Conservation (phyloP, 2,329 filamentous ascomycete genomes). For the Aspergillus ustus region DNA sequence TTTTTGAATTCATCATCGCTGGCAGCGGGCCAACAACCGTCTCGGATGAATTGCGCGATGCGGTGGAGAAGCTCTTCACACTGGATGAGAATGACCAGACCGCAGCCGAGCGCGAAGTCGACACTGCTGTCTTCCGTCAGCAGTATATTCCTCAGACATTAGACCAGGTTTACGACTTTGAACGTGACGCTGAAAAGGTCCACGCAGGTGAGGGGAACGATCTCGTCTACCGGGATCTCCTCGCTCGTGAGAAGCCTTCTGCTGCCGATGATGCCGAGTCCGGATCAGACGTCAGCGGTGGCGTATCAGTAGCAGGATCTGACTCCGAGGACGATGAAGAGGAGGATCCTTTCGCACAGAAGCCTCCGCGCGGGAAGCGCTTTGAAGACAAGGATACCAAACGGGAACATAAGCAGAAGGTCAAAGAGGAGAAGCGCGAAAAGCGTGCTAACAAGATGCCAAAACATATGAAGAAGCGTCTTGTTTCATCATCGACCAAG, state of each 20-base stretch:
- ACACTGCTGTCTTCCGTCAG: slow-evolving; percentile 91
- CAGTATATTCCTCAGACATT: slow-evolving; percentile 96
- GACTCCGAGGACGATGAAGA: slow-evolving; percentile 53
- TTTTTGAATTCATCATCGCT: slow-evolving; percentile 81
- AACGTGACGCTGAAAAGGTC: slow-evolving; percentile 82
- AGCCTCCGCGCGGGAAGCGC: slow-evolving; percentile 75
- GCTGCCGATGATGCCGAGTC: slow-evolving; percentile 40
- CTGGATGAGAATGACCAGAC: slow-evolving; percentile 52
- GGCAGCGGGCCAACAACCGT: slow-evolving; percentile 53
- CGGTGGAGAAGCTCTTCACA: slow-evolving; percentile 70
- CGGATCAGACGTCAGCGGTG: slow-evolving; percentile 41
- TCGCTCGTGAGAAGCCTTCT: slow-evolving; percentile 65
- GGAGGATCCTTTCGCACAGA: slow-evolving; percentile 62
- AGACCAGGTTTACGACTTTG: slow-evolving; percentile 94
- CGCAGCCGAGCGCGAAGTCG: slow-evolving; percentile 64
- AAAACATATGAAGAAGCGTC: slow-evolving; percentile 85
- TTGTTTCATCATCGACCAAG: slow-evolving; percentile 40
- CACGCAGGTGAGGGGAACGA: slow-evolving; percentile 72
- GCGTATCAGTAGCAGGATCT: slow-evolving; percentile 36
- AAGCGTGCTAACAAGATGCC: slow-evolving; percentile 95
- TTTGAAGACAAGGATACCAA: slow-evolving; percentile 93
- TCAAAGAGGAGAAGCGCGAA: slow-evolving; percentile 95
- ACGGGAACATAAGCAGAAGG: slow-evolving; percentile 81
- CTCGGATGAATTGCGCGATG: slow-evolving; percentile 62
- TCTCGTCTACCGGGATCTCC: slow-evolving; percentile 82